Evolutionary conservation across 2,329 filamentous ascomycete species (phyloP).

Genomic region (Stenocarpella maydis): DNA sequence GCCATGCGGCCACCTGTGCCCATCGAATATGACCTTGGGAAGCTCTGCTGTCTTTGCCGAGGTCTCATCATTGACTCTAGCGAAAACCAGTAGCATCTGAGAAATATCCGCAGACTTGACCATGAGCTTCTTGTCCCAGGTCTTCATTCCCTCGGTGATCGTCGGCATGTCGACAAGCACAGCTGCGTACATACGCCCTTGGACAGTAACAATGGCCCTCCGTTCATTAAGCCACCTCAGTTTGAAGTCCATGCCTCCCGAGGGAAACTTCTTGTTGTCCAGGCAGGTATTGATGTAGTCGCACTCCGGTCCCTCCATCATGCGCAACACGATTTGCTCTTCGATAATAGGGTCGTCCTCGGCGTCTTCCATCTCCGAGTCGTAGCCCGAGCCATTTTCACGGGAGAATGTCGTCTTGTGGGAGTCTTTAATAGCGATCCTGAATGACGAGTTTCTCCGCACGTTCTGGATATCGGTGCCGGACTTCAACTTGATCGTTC

Average conservation of each 20-base stretch:
- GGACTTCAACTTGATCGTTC: conserved; percentile 45
- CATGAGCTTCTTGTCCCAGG: conserved; percentile 87
- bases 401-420: conserved; percentile 58
- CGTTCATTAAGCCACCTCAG: conserved; percentile 84
- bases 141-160: conserved; percentile 91
- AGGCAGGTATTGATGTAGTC: conserved; percentile 69
- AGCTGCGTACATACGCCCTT: conserved; percentile 76
- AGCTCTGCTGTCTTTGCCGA: conserved; percentile 73
- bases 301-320: conserved; percentile 85
- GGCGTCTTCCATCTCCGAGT: conserved; percentile 92
- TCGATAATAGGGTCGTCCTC: conserved; percentile 90
- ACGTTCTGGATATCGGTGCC: conserved; percentile 46
- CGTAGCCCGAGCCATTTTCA: conserved; percentile 87
- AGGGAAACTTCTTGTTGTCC: conserved; percentile 34
- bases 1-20: conserved; percentile 82
- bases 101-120: conserved; percentile 90
- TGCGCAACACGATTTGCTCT: conserved; percentile 87
- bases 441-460: conserved; percentile 27
- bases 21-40: conserved; percentile 74
- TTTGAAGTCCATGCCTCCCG: conserved; percentile 76
- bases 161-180: conserved; percentile 85
- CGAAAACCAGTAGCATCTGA: conserved; percentile 86
- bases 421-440: conserved; percentile 49
- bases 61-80: conserved; percentile 70
- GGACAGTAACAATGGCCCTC: conserved; percentile 75